Percentiles rank a stretch among this genome's conserved stretches.
phyloP scores from a whole-genome alignment of 192 early-diverging fungal species.

The Spinellus fusiger region DNA sequence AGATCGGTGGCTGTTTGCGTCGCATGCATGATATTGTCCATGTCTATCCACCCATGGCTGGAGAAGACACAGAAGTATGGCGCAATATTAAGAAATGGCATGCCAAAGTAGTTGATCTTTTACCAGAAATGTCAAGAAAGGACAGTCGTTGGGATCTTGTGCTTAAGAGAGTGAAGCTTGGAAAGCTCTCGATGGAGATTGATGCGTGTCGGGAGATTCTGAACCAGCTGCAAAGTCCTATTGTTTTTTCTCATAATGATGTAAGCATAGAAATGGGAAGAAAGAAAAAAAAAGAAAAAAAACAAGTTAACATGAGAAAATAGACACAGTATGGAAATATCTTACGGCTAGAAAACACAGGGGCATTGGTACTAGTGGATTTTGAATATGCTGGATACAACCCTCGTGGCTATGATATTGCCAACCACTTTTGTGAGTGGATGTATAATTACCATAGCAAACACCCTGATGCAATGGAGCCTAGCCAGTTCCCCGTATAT shows the following conservation, averaged over 20 bases:
- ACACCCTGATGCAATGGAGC: conserved; percentile 37
- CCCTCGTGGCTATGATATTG: conserved; percentile 69
- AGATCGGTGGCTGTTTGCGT: conserved; percentile 66
- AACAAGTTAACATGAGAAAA: not conserved
- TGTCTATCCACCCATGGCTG: conserved; percentile 48
- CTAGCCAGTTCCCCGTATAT: conserved; percentile 44
- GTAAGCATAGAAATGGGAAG: conserved; percentile 27
- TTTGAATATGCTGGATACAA: conserved; percentile 81
- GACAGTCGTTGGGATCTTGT: conserved; percentile 1
- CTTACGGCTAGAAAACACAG: conserved; percentile 47
- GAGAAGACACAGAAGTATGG: conserved; percentile 51
- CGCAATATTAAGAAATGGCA: conserved; percentile 60
- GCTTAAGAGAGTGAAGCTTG: too few species aligned
- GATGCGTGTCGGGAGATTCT: conserved; percentile 37
- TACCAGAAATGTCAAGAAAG: conserved; percentile 7
- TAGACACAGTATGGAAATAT: conserved; percentile 86
- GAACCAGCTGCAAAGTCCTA: conserved; percentile 39
- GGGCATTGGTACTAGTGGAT: conserved; percentile 67
- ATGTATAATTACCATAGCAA: conserved; percentile 69
- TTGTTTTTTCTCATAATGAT: conserved; percentile 87
- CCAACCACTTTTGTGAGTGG: conserved; percentile 84
- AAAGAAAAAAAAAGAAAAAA: not conserved
- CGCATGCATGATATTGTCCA: conserved; percentile 64
- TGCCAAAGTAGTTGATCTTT: conserved; percentile 19
- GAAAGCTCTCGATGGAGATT: too few species aligned